Evolutionary conservation across 2,329 filamentous ascomycete genomes (phyloP).

Genomic region (Cladosporium sp.): DNA sequence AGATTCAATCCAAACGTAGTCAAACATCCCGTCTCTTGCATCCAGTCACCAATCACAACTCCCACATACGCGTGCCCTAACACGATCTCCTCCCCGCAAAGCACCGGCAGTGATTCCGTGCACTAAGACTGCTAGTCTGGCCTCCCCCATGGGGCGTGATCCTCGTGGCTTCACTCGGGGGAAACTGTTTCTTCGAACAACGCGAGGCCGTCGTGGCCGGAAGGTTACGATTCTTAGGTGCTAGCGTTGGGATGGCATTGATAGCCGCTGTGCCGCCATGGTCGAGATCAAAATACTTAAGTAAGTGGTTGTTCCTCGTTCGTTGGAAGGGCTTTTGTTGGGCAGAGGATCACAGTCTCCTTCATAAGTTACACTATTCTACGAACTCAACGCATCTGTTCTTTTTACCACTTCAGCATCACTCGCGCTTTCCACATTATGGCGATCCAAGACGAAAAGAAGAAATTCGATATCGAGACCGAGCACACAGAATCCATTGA

Average conservation of each 20-base stretch:
- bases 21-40: not conserved
- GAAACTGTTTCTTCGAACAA: not conserved
- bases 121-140: not conserved
- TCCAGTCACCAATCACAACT: not conserved
- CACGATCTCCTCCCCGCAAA: not conserved
- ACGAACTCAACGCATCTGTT: not conserved
- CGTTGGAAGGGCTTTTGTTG: not conserved
- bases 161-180: not conserved
- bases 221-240: not conserved
- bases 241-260: not conserved
- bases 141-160: not conserved
- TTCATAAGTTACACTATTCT: not conserved
- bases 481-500: constrained; percentile 17
- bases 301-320: not conserved
- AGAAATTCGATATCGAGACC: constrained; percentile 13
- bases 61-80: not conserved
- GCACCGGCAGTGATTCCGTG: not conserved
- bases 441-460: constrained; percentile 4
- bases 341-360: not conserved
- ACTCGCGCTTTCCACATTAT: not conserved
- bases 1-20: not conserved
- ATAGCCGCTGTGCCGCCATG: not conserved
- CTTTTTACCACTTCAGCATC: rapidly evolving
- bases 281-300: not conserved
- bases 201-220: constrained; percentile 1